Base-by-base conservation (phyloP, 129 eudicot species). In the Pulicaria dysenterica region DNA sequence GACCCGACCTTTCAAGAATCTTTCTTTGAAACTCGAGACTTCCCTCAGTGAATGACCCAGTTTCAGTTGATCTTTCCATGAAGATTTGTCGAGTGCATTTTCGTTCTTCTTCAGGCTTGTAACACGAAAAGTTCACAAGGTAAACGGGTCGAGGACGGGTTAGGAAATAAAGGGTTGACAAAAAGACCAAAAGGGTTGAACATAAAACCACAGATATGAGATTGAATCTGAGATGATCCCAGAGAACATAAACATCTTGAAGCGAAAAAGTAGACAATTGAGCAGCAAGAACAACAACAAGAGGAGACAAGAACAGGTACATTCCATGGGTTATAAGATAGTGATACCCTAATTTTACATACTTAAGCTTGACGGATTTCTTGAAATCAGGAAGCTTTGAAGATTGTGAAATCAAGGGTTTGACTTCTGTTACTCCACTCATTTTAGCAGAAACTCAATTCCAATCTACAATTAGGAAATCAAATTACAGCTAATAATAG, bases 1-100 rank as follows among this genome's bases (percentile, higher is more conserved):
- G 97, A 62, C 97, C 97, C 1, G 97, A 91, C 53, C 95, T 82
- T 73, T 91, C 97, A 5, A 91, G 90, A 78, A 91, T 88, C 72
- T 91, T 91, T 80, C 75, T 73, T 48, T 91, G 97, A 37, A 91
- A 91, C 46, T 82, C 90, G n/a, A 91, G 92, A 55, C 79, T 91
- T 37, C 61, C 69, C 0, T 81, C 88, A 0, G 90, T 80, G 54
- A 91, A 91, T 7, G 86, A 48, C 31, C 92, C 97, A 2, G 87
- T 82, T 47, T 62, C 36, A 11, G 59, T 17, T 13, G 97, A 91
- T 9, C 92, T 69, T 56, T 91, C 90, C 90, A 91, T 84, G 78
- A 91, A 91, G 62, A 80, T 85, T 68, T 88, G 95, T 40, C 95
- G 75, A 0, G 95, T 83, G 85, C 97, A 91, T 72, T 91, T 88